phyloP scores from a whole-genome alignment of 148 eudicot genomes.

The Oxyria digyna region DNA sequence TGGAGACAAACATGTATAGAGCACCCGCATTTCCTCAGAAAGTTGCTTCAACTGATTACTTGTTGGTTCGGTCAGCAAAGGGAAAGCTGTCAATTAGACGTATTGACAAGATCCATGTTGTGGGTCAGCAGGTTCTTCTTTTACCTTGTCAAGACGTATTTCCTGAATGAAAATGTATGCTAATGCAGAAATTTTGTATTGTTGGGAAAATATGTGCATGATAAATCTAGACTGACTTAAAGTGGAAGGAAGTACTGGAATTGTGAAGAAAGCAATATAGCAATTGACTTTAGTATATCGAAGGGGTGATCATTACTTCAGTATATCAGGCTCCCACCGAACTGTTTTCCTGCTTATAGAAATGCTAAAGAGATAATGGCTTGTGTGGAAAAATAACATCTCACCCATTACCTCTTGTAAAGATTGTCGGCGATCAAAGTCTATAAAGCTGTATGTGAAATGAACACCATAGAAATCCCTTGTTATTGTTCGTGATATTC shows the following conservation, averaged over 20 bases:
- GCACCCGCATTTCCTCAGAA: conserved; percentile 83
- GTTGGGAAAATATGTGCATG: neutral
- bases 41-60: conserved; percentile 83
- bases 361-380: neutral
- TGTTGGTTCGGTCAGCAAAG: conserved; percentile 87
- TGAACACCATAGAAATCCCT: neutral
- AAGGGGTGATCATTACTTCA: neutral
- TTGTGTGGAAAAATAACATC: neutral
- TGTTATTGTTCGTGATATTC: neutral
- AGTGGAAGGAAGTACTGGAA: neutral
- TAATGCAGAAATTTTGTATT: neutral
- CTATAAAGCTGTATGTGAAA: neutral
- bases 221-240: neutral
- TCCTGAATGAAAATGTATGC: neutral
- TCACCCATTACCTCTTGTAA: neutral
- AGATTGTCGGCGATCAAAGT: neutral
- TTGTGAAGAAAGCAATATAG: neutral
- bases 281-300: neutral
- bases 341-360: neutral
- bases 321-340: too few relatives aligned
- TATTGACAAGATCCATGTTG: conserved; percentile 83
- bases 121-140: conserved; percentile 77
- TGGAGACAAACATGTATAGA: conserved; percentile 95
- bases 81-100: conserved; percentile 94
- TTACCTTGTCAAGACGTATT: neutral